Evolutionary conservation across 2,329 filamentous ascomycete species (phyloP).

Genomic region (Ilyonectria robusta): DNA sequence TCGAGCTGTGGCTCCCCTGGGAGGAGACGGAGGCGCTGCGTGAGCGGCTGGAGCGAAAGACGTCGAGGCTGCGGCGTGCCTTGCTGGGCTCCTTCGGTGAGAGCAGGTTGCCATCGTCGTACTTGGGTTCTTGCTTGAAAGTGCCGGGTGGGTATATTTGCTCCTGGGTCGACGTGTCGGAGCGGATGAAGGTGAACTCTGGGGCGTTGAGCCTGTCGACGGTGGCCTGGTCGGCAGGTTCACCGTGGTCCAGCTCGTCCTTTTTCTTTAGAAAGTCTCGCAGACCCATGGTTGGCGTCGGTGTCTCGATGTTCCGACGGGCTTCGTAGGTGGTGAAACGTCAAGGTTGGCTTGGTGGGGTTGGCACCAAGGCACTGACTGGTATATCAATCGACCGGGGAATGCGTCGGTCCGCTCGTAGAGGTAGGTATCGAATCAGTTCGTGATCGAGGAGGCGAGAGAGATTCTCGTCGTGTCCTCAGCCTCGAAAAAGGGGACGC

Average conservation of each 20-base stretch:
- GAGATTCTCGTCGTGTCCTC: background rate
- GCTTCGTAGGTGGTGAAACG: background rate
- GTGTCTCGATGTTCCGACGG: background rate
- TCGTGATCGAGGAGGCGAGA: background rate
- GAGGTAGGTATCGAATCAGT: background rate
- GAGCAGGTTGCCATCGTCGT: constrained; percentile 51
- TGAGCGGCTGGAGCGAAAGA: constrained; percentile 62
- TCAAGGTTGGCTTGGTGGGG: background rate
- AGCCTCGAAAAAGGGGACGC: background rate
- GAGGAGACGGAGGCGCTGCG: constrained; percentile 65
- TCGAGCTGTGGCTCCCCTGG: constrained; percentile 53
- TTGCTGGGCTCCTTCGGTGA: constrained; percentile 51
- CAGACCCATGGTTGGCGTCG: constrained; percentile 60
- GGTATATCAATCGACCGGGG: background rate
- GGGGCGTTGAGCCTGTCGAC: constrained; percentile 61
- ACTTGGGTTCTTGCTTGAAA: constrained; percentile 37
- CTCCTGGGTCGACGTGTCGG: constrained; percentile 86
- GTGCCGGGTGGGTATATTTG: constrained; percentile 77
- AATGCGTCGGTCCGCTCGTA: background rate
- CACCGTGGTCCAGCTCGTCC: constrained; percentile 57
- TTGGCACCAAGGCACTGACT: background rate
- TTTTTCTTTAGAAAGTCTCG: constrained; percentile 70
- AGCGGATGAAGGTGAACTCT: constrained; percentile 87
- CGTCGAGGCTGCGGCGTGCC: constrained; percentile 60
- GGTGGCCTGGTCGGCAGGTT: constrained; percentile 55